These are phyloP conservation scores for Teratosphaeria viscida DNA, from an alignment of 2,329 filamentous ascomycete species.

Conservation along the genomic window DNA sequence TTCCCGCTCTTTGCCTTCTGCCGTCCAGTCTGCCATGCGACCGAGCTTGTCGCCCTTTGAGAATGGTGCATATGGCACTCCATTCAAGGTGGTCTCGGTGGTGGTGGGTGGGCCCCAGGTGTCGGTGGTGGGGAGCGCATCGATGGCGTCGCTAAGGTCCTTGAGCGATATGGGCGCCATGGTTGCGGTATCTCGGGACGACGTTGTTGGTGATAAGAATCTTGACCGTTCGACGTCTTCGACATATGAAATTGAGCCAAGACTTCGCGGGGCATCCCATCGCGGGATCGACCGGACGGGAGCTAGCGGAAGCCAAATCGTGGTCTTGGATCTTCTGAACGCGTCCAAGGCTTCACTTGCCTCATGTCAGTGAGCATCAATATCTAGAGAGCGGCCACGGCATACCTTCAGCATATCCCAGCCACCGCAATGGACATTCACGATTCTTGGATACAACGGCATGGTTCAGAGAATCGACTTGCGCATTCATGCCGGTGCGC, in stretches of 20 bases:
- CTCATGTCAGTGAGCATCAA: neutral
- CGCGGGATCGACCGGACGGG: neutral
- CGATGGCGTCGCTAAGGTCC: constrained; percentile 33
- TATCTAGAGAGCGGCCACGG: neutral
- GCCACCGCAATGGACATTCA: neutral
- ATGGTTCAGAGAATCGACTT: constrained; percentile 27
- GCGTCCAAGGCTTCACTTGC: neutral
- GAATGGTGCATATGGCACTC: constrained; percentile 94
- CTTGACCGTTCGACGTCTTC: neutral
- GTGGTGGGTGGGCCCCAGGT: constrained; percentile 77
- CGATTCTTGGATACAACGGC: neutral
- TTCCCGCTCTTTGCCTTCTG: constrained; percentile 72
- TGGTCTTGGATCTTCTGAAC: neutral
- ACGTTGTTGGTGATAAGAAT: neutral
- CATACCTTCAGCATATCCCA: neutral
- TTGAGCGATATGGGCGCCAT: constrained; percentile 39
- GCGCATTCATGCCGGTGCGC: constrained; percentile 36
- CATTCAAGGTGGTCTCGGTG: constrained; percentile 78
- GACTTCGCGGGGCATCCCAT: neutral
- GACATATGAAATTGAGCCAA: neutral
- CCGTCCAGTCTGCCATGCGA: constrained; percentile 97
- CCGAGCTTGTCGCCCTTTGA: constrained; percentile 98
- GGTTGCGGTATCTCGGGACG: constrained; percentile 9
- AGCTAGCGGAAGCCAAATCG: neutral
- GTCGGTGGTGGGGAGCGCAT: constrained; percentile 33